These are phyloP conservation scores for Coemansia sp. DNA, from an alignment of 192 early-diverging fungal species.

Conservation along the genomic window DNA sequence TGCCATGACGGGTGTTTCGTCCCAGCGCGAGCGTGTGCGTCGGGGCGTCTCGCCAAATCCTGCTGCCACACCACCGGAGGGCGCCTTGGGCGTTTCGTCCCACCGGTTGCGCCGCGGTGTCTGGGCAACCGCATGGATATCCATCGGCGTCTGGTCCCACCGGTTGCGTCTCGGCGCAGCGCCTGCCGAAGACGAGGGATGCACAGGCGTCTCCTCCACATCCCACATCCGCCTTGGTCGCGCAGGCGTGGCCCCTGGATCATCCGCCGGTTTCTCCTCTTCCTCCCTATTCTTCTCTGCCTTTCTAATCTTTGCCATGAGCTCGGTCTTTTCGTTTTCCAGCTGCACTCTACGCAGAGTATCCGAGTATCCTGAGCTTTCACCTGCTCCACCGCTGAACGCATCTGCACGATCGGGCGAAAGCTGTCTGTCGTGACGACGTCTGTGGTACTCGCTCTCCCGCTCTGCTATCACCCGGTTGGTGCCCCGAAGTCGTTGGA, in stretches of 20 bases:
- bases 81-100: slow-evolving; percentile 61
- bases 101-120: slow-evolving; percentile 56
- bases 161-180: slow-evolving; percentile 56
- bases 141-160: slow-evolving; percentile 73
- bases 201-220: slow-evolving; percentile 71
- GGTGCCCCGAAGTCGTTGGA: slow-evolving; percentile 32
- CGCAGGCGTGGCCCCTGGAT: slow-evolving; percentile 20
- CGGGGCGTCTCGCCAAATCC: slow-evolving; percentile 56
- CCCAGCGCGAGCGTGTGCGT: slow-evolving; percentile 90
- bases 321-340: slow-evolving; percentile 75
- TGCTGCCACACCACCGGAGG: slow-evolving; percentile 39
- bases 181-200: slow-evolving; percentile 18
- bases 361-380: slow-evolving; percentile 75
- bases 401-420: slow-evolving; percentile 78
- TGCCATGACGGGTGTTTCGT: slow-evolving; percentile 81
- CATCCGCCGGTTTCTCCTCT: slow-evolving; percentile 21
- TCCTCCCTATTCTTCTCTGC: slow-evolving; percentile 47
- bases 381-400: slow-evolving; percentile 12
- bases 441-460: slow-evolving; percentile 83
- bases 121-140: slow-evolving; percentile 29
- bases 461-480: slow-evolving; percentile 76
- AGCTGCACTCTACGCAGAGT: slow-evolving; percentile 84
- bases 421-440: slow-evolving; percentile 74
- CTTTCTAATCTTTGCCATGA: slow-evolving; percentile 71
- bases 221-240: slow-evolving; percentile 85